Percentiles rank a stretch among this genome's conserved stretches.
Conservation (phyloP, 2,329 filamentous ascomycete species). For the Cryphonectria naterciae region DNA sequence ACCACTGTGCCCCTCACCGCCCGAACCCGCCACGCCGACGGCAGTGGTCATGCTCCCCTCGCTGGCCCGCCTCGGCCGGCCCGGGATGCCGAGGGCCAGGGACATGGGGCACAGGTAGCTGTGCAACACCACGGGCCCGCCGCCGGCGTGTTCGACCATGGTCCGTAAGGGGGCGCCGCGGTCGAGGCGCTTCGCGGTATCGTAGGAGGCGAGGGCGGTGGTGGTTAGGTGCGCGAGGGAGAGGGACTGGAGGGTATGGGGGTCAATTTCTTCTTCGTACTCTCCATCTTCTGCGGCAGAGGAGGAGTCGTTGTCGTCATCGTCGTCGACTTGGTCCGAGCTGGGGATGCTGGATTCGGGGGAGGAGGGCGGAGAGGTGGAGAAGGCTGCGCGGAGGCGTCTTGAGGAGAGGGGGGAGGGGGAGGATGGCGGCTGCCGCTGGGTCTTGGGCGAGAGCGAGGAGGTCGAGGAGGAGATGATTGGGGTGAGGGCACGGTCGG, state of each 20-base stretch:
- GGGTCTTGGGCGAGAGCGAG: conserved; percentile 36
- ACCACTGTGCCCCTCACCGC: neutral
- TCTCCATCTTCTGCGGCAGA: neutral
- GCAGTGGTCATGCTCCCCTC: conserved; percentile 19
- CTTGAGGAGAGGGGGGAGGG: conserved; percentile 14
- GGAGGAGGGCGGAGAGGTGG: conserved; percentile 22
- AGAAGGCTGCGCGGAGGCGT: conserved; percentile 15
- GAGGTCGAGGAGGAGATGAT: conserved; percentile 56
- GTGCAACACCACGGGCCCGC: conserved; percentile 45
- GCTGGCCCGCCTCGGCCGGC: conserved; percentile 1
- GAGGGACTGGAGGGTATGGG: conserved; percentile 38
- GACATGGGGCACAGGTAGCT: conserved; percentile 30
- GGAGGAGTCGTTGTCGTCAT: conserved; percentile 14
- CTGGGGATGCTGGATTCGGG: conserved; percentile 2
- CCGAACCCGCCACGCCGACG: neutral
- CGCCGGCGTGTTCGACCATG: conserved; percentile 59
- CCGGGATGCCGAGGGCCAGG: conserved; percentile 19
- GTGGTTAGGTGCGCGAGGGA: conserved; percentile 58
- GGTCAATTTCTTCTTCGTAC: neutral
- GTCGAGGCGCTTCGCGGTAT: conserved; percentile 55
- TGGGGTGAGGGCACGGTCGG: conserved; percentile 60
- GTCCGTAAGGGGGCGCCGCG: conserved; percentile 60
- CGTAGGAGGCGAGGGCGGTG: conserved; percentile 57
- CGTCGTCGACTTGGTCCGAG: neutral
- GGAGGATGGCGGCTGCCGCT: conserved; percentile 38